These are phyloP conservation scores for Paralagenidium karlingii DNA, from an alignment of 352 stramenopile genomes.

Conservation along the genomic window DNA sequence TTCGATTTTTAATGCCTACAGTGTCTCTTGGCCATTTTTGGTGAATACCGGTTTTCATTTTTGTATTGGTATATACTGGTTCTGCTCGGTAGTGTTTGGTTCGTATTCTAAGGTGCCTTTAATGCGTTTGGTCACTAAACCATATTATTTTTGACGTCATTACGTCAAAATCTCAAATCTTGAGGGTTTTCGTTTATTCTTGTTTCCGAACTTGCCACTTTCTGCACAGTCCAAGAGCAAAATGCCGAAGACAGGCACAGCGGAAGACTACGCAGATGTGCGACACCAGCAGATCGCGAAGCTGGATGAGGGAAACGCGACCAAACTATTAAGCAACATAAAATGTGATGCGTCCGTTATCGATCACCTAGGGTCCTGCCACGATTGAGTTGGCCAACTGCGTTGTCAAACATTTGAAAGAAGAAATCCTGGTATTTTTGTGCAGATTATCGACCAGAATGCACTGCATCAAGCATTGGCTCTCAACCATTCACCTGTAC, in stretches of 20 bases:
- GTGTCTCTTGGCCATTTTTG: slow-evolving; percentile 5
- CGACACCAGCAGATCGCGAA: slow-evolving; percentile 2
- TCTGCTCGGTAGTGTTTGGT: too few relatives aligned
- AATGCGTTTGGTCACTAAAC: too few relatives aligned
- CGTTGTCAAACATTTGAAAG: slow-evolving; percentile 3
- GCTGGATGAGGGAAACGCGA: slow-evolving; percentile 2
- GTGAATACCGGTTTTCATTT: slow-evolving; percentile 6
- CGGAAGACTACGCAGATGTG: slow-evolving; percentile 1
- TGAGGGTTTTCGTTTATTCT: too few relatives aligned
- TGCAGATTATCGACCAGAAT: slow-evolving; percentile 2
- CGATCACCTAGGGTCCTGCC: slow-evolving; percentile 3
- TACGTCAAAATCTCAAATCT: too few relatives aligned
- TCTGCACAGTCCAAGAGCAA: background rate
- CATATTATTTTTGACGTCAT: too few relatives aligned
- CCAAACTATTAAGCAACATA: slow-evolving; percentile 4
- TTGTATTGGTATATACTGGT: slow-evolving; percentile 7
- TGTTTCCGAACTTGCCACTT: slow-evolving; percentile 1
- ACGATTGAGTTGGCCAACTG: slow-evolving; percentile 4
- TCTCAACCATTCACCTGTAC: slow-evolving; percentile 4
- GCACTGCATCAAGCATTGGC: slow-evolving; percentile 4
- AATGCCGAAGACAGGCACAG: too few relatives aligned
- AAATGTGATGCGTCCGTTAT: slow-evolving; percentile 3
- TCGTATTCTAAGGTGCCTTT: too few relatives aligned
- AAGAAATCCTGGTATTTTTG: slow-evolving; percentile 3
- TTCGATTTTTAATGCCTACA: slow-evolving; percentile 4